A percentile compares a stretch with the other conserved stretches of the same genome.
phyloP scores from a whole-genome alignment of 78 protist genomes.

The Cavenderia fasciculata region DNA sequence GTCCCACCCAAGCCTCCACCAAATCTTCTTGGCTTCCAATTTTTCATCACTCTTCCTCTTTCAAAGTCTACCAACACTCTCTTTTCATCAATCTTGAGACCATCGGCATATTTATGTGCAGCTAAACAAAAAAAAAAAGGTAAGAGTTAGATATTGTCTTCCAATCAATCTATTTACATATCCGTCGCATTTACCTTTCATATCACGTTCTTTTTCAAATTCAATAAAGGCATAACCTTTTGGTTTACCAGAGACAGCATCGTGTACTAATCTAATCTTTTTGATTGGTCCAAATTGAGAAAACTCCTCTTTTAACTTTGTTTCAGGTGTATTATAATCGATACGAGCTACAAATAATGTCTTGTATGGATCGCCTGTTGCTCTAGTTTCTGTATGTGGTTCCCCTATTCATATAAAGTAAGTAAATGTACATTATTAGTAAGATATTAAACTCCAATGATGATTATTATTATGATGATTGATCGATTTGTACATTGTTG shows the following conservation, averaged over 20 bases:
- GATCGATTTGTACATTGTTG: not conserved
- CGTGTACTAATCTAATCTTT: conserved; percentile 72
- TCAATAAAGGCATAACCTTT: conserved; percentile 95
- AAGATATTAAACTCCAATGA: not conserved
- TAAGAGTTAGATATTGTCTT: not conserved
- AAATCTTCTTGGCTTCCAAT: conserved; percentile 90
- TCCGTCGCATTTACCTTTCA: conserved; percentile 63
- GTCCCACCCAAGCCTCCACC: conserved; percentile 90
- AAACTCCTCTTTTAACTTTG: conserved; percentile 81
- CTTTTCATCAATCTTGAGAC: conserved; percentile 84
- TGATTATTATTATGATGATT: not conserved
- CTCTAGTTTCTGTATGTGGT: conserved; percentile 59
- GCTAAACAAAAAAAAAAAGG: not conserved
- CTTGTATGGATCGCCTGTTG: conserved; percentile 85
- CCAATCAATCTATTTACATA: too few species aligned
- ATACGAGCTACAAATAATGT: conserved; percentile 79
- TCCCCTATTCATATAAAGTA: conserved; percentile 62
- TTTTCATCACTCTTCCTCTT: conserved; percentile 92
- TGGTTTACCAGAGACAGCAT: conserved; percentile 77
- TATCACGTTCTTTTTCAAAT: conserved; percentile 90
- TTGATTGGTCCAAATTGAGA: conserved; percentile 85
- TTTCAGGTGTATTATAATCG: conserved; percentile 82
- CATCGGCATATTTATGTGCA: conserved; percentile 88
- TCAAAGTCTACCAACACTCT: conserved; percentile 93
- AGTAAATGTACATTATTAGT: not conserved